phyloP scores from a whole-genome alignment of 2,329 filamentous ascomycete species.

The Neonectria ditissima region DNA sequence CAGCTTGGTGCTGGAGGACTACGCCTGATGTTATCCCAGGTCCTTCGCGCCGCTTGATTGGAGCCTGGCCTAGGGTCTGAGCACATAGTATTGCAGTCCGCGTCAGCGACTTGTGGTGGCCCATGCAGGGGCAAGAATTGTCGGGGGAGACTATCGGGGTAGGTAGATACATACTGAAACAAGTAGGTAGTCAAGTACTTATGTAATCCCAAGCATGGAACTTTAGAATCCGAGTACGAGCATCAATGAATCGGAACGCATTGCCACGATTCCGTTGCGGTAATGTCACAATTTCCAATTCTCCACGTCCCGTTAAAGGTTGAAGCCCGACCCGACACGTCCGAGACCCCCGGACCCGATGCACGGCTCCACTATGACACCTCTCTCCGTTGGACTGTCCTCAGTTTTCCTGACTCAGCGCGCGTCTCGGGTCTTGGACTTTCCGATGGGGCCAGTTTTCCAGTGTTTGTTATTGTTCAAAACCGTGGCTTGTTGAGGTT shows the following conservation, averaged over 20 bases:
- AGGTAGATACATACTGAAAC: too few species aligned
- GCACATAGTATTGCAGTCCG: too few species aligned
- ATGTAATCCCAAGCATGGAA: not conserved
- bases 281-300: not conserved
- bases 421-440: constrained; percentile 15
- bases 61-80: too few species aligned
- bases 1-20: too few species aligned
- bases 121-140: too few species aligned
- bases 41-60: too few species aligned
- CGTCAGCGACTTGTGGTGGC: too few species aligned
- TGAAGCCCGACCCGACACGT: constrained; percentile 16
- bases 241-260: not conserved
- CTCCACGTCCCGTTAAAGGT: constrained; percentile 2
- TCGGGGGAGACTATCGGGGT: too few species aligned
- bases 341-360: constrained; percentile 13
- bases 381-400: not conserved
- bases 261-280: not conserved
- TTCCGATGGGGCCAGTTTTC: constrained; percentile 26
- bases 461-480: not conserved
- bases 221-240: not conserved
- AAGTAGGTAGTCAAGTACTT: too few species aligned
- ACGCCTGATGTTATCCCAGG: too few species aligned
- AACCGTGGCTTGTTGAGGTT: not conserved
- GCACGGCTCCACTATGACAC: constrained; percentile 6
- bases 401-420: constrained; percentile 10